These are phyloP conservation scores for Phialophora chinensis DNA, from an alignment of 2,329 filamentous ascomycete species.

Conservation along the genomic window DNA sequence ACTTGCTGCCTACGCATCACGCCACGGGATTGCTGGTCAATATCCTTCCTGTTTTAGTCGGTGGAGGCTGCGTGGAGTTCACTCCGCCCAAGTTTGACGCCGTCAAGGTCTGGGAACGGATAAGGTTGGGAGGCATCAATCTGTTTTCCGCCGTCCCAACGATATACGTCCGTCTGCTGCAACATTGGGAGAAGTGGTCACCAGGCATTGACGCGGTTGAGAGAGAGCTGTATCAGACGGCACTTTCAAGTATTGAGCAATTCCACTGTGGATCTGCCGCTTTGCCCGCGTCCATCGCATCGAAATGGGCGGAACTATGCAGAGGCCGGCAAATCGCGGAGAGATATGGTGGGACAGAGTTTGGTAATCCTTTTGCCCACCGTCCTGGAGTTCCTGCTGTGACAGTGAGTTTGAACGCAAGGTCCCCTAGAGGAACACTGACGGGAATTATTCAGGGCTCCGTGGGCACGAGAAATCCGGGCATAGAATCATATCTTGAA, in stretches of 20 bases:
- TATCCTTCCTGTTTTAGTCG: slow-evolving; percentile 45
- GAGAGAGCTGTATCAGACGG: slow-evolving; percentile 42
- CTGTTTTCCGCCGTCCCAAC: slow-evolving; percentile 50
- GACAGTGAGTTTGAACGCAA: not conserved
- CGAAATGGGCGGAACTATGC: slow-evolving; percentile 48
- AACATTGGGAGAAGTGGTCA: slow-evolving; percentile 45
- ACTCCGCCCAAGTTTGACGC: slow-evolving; percentile 46
- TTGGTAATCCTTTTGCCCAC: slow-evolving; percentile 49
- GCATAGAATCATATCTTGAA: slow-evolving; percentile 48
- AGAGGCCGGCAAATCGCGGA: slow-evolving; percentile 47
- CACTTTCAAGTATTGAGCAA: slow-evolving; percentile 45
- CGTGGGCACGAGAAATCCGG: slow-evolving; percentile 45
- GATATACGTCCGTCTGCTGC: slow-evolving; percentile 49
- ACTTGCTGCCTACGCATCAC: slow-evolving; percentile 44
- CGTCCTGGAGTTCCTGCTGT: not conserved
- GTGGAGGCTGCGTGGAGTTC: slow-evolving; percentile 50
- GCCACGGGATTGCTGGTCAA: slow-evolving; percentile 38
- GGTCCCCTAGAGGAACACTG: not conserved
- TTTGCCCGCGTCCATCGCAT: slow-evolving; percentile 49
- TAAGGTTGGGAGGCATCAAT: slow-evolving; percentile 41
- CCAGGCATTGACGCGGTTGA: slow-evolving; percentile 47
- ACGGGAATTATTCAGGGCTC: slow-evolving; percentile 25
- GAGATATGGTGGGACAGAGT: slow-evolving; percentile 53
- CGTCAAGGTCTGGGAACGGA: slow-evolving; percentile 47
- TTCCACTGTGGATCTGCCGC: slow-evolving; percentile 51